Evolutionary conservation across 257 asterid genomes (phyloP), one percentile per base, ranked within the genome.

Genomic region (Penstemon eatonii): DNA sequence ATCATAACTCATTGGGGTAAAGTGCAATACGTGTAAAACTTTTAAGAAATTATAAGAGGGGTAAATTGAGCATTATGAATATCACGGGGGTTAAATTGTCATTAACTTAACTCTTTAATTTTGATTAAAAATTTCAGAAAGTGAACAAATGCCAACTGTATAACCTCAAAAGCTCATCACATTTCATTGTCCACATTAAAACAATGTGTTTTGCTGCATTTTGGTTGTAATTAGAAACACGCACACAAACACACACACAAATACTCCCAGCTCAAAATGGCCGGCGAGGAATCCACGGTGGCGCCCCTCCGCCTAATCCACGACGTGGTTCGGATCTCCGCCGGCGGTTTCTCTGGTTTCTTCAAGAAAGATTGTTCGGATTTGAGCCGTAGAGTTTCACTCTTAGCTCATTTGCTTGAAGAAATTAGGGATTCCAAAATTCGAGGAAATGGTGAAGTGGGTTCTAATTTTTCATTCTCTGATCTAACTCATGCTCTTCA

Each of bases 301-400:
- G 73, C 78, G 9, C 81, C 84, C n/a, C 86, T 92, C 65, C 85
- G 77, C 53, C 60, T 88, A 57, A 75, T 92, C 47, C 85, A 83
- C 10, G 98, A 90, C 71, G 74, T 92, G 4, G 80, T 58, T 6
- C 81, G 81, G 84, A 79, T 93, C 80, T 90, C 95, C 49, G 15
- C 56, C 70, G 76, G 83, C 66, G 95, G 97, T 5, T 88, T 86
- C 81, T 63, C 82, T 25, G 98, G 98, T 4, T 65, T 75, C 13
- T 93, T 90, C 82, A 87, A 83, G 88, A 90, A 81, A 75, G 99
- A 93, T 79, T 90, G 95, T 62, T 83, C 89, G 18, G 95, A 88
- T 77, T 81, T 93, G 79, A 86, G 83, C 47, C 88, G 99, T 43
- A 85, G 94, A 59, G 77, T 88, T 56, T 78, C 95, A 7, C 90